These are phyloP conservation scores for Trypanosoma cruzi DNA, from an alignment of 208 protist genomes.

Conservation along the genomic window DNA sequence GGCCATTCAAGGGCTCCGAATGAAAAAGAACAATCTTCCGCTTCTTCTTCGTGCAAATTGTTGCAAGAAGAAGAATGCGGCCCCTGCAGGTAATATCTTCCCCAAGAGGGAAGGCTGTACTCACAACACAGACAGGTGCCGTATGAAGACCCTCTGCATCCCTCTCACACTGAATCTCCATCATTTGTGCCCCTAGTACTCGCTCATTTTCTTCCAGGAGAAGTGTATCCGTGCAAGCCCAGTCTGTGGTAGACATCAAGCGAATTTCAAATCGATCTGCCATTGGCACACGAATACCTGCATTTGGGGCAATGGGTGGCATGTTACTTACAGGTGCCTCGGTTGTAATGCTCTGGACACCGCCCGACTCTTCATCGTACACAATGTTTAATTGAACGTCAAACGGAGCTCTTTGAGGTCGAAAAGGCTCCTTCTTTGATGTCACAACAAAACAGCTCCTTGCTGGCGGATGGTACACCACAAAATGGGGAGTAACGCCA, in stretches of 20 bases:
- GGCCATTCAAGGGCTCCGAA: constrained; percentile 74
- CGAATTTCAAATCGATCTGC: constrained; percentile 70
- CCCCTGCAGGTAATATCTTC: constrained; percentile 87
- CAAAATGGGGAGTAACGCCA: constrained; percentile 76
- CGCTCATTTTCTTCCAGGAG: constrained; percentile 83
- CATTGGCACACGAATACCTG: constrained; percentile 66
- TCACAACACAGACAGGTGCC: constrained; percentile 73
- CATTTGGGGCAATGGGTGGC: constrained; percentile 23
- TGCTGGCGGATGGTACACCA: constrained; percentile 73
- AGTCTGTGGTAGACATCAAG: constrained; percentile 54
- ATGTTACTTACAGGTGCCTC: constrained; percentile 45
- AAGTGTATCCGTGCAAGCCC: constrained; percentile 47
- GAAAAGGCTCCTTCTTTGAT: constrained; percentile 62
- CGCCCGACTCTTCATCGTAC: constrained; percentile 46
- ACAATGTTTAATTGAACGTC: constrained; percentile 75
- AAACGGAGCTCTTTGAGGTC: constrained; percentile 71
- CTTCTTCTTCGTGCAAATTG: constrained; percentile 30
- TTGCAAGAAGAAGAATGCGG: constrained; percentile 59
- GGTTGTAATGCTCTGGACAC: constrained; percentile 40
- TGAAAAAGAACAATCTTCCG: constrained; percentile 54
- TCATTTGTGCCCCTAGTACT: constrained; percentile 61
- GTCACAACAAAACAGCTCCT: constrained; percentile 75
- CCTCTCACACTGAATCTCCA: constrained; percentile 57
- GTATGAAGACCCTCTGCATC: constrained; percentile 38
- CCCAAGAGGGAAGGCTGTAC: constrained; percentile 84